A percentile compares a stretch with the other conserved stretches of the same genome.
Conservation (phyloP, 805 yeast genomes). For the Metschnikowia anglica region DNA sequence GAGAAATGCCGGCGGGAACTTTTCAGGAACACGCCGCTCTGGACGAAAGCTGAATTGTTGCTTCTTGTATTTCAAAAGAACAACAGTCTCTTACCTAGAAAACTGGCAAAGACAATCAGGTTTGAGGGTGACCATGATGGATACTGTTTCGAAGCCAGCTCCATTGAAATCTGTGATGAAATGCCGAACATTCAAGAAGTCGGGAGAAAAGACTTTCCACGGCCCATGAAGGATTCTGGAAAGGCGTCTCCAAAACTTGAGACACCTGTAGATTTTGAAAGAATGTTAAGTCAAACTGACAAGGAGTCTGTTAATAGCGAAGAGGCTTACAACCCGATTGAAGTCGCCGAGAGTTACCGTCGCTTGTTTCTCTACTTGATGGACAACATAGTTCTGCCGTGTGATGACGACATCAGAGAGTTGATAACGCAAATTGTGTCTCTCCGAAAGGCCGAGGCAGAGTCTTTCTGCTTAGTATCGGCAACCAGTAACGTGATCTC, state of each 20-base stretch:
- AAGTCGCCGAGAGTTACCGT: constrained; percentile 1
- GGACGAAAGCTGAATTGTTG: constrained; percentile 3
- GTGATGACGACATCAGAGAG: neutral
- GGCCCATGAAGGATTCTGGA: too few relatives aligned
- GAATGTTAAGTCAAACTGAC: too few relatives aligned
- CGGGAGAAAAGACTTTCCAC: neutral
- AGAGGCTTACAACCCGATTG: neutral
- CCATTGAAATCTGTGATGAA: neutral
- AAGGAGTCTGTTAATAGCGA: too few relatives aligned
- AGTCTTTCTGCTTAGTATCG: neutral
- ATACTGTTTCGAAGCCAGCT: neutral
- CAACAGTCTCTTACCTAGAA: too few relatives aligned
- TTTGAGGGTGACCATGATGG: neutral
- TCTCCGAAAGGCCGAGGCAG: neutral
- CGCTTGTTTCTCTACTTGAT: constrained; percentile 4
- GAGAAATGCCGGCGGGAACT: constrained; percentile 2
- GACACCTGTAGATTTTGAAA: too few relatives aligned
- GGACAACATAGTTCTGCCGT: neutral
- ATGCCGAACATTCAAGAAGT: neutral
- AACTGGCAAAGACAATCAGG: neutral
- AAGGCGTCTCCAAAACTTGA: too few relatives aligned
- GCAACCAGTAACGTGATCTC: neutral
- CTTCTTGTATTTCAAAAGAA: constrained; percentile 3
- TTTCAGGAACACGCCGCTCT: constrained; percentile 1
- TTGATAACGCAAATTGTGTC: constrained; percentile 1